A percentile compares a stretch with the other conserved stretches of the same genome.
Conservation (phyloP, 2,329 filamentous ascomycete genomes). For the Penicillium decumbens region DNA sequence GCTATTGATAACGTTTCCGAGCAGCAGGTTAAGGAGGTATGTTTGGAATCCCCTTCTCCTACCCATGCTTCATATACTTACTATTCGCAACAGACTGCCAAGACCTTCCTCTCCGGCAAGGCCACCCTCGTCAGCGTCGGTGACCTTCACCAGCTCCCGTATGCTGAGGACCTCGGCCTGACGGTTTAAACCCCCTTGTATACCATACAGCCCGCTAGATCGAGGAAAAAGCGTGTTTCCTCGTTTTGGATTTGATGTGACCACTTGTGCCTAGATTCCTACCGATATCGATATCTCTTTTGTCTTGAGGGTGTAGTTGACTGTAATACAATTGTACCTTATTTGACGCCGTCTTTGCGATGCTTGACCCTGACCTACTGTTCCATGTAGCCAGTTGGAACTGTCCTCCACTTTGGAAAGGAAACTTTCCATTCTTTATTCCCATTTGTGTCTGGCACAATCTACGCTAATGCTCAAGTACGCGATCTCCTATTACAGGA, state of each 20-base stretch:
- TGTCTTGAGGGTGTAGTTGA: constrained; percentile 35
- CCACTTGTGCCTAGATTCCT: constrained; percentile 37
- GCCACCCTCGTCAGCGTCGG: constrained; percentile 85
- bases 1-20: constrained; percentile 74
- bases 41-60: constrained; percentile 32
- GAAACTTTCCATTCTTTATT: too few species aligned
- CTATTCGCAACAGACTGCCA: constrained; percentile 64
- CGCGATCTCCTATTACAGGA: too few species aligned
- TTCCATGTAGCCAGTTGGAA: neutral
- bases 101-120: constrained; percentile 80
- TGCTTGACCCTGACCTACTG: neutral
- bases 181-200: constrained; percentile 65
- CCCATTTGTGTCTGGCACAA: too few species aligned
- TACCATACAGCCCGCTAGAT: constrained; percentile 35
- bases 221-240: constrained; percentile 29
- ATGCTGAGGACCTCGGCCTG: constrained; percentile 88
- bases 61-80: constrained; percentile 14
- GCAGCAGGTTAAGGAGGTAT: constrained; percentile 79
- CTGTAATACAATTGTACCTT: constrained; percentile 42
- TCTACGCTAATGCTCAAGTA: too few species aligned
- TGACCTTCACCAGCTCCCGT: constrained; percentile 86
- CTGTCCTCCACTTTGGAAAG: neutral
- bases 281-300: constrained; percentile 38
- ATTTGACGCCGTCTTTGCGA: constrained; percentile 16
- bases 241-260: constrained; percentile 27